Evolutionary conservation across 257 asterid genomes (phyloP).

Genomic region (Nicotiana obtusifolia): DNA sequence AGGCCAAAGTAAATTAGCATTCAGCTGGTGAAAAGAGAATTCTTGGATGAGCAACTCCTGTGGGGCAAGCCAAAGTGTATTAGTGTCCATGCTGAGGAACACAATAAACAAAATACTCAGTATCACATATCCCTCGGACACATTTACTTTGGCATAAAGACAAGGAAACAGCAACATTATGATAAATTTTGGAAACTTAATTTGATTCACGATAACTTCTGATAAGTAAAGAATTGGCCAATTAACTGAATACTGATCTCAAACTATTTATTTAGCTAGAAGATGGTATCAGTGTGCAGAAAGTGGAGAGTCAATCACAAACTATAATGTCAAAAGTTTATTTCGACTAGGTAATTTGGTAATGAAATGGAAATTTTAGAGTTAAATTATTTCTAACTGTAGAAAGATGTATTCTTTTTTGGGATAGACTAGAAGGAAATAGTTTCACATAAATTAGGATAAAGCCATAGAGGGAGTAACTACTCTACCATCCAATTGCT

Average conservation of each 20-base stretch:
- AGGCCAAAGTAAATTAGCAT: constrained; percentile 96
- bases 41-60: constrained; percentile 83
- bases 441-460: no score
- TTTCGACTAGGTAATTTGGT: not conserved
- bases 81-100: not conserved
- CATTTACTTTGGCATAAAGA: not conserved
- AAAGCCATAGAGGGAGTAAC: no score
- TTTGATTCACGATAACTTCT: not conserved
- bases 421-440: no score
- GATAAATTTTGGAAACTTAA: not conserved
- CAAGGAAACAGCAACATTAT: not conserved
- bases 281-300: not conserved
- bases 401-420: no score
- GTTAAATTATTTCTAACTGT: no score
- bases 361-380: no score
- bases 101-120: not conserved
- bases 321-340: not conserved
- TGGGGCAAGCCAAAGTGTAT: constrained; percentile 14
- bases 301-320: not conserved
- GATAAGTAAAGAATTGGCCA: not conserved
- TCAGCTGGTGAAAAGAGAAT: constrained; percentile 80
- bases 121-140: not conserved
- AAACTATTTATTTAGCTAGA: not conserved
- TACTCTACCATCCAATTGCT: not conserved
- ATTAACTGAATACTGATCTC: not conserved